Base-by-base conservation (phyloP, 805 yeast species). In the Barnettozyma salicaria region DNA sequence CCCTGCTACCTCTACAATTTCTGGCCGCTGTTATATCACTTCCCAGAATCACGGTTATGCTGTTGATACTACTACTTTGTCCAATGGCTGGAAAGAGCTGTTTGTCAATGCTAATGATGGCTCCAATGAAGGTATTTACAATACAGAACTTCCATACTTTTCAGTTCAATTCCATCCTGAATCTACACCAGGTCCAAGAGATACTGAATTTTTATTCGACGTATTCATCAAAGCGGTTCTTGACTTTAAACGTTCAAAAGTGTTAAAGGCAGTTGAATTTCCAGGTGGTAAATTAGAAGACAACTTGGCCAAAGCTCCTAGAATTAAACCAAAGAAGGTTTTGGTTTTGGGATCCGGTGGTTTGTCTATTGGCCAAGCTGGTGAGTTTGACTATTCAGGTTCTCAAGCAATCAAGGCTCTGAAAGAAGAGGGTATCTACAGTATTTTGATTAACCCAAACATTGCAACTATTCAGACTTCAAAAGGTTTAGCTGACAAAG, bases 81-180 rank as follows among this genome's bases (percentile, higher is more conserved):
- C 77, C 11, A 43, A 63, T 7, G 94, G 86, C 45, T 92, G 97
- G 97, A 78, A 85, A 61, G 96, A 90, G 64, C 75, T 90, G 54
- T 92, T 92, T 55, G 89, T 87, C 32, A 92, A 92, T 58, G 86
- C 97, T 43, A 92, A 92, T 59, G 99, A 92, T 65, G 90, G 89
- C 39, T 88, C 97, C 26, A 92, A 92, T 64, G 99, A 92, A 72
- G 99, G 99, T 79, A 87, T 92, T 46, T 90, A 87, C 70, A 86
- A 90, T 66, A 74, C 80, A 29, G 70, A 77, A 48, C 72, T 82
- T 62, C 98, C 99, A 27, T 82, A 72, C 60, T 92, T 92, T 73
- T 92, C 98, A 12, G 97, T 92, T 33, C 99, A 92, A 71, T 90
- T 92, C 74, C 99, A 92, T 62, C 99, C 99, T 19, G 99, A 92